Base-by-base conservation (phyloP, 1,284 basidiomycete genomes). In the Mycosarcoma mackinlayi region DNA sequence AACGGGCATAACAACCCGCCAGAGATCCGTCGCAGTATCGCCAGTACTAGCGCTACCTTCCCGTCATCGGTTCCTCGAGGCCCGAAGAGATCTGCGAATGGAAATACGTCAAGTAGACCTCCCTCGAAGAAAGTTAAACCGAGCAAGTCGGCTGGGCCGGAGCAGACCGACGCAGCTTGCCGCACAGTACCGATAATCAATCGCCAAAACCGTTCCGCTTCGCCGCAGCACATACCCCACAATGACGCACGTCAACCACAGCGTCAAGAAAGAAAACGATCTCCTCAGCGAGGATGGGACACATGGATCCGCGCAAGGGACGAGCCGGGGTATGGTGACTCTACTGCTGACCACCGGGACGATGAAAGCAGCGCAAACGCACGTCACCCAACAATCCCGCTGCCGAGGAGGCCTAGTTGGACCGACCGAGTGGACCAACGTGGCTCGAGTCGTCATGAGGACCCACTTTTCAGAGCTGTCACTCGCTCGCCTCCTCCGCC, bases 391-490 rank as follows among this genome's bases (percentile, higher is more conserved):
- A 34, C 35, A 11, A 33, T 21, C 2, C 37, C 51, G 11, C n/a
- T 56, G 25, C 42, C 60, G 13, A 40, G 52, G 16, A n/a, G 49
- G 23, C 48, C 60, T 14, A 51, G 42, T 23, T 52, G 60, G 53
- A 51, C 30, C 8, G 38, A 50, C 24, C 14, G 13, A 30, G 31
- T 11, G n/a, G 47, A 50, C 18, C 19, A 40, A 16, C 52, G 42
- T 10, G 49, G 44, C n/a, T 6, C 45, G 8, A 61, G 46, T 39
- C 25, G 39, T 6, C 21, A 28, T 1, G 28, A 38, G 0, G 33
- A 33, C 10, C n/a, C 47, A 9, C 47, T 65, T 18, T 65, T 65
- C 28, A 25, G 56, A 16, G 56, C 51, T 2, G 47, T 47, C 8
- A 55, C 63, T 1, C 21, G 52, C 11, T 55, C 63, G 11, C 56